Base-by-base conservation (phyloP, 495 filamentous ascomycete genomes). In the Tuber umbilicatum region DNA sequence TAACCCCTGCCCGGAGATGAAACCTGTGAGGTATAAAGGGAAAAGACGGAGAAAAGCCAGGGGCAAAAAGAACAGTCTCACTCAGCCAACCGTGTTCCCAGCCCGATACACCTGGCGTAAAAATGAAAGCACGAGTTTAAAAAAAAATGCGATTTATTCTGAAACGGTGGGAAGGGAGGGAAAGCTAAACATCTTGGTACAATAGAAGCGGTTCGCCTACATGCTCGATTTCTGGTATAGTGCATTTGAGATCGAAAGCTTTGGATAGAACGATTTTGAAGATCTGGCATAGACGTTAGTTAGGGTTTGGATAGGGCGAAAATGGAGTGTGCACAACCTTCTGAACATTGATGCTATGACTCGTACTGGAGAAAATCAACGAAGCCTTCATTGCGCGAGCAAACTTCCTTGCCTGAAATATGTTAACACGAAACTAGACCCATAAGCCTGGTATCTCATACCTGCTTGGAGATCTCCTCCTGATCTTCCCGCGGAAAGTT, bases 201-300 rank as follows among this genome's bases (percentile, higher is more conserved):
- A 99, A 89, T 40, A 99, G 86, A 50, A 99, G 86, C n/a, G 95
- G 95, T 84, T 99, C 95, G 81, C 95, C 95, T 69, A 97, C 89
- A 81, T 98, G 94, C 83, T 97, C 94, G 81, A 99, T 98, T 84
- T 99, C 95, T 16, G 95, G 95, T 82, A 99, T 98, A 5, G 95
- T 99, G 86, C 95, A 99, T 83, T 97, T 97, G 74, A 99, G 88
- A 83, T 99, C 95, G 82, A 99, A 99, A 0, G 95, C 96, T 85
- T 99, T 99, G 74, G 94, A 94, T 42, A 99, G 88, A 73, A 99
- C 95, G 80, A 99, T 99, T 84, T 99, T 99, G 88, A 99, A 99
- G 82, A 99, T 99, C 95, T 99, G 75, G 21, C 38, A 39, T 47
- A 67, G 70, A 21, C 38, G 39, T 43, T 23, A 64, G 41, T 23